Base-by-base conservation (phyloP, 2,329 filamentous ascomycete species). In the Hyphodiscus sp. region DNA sequence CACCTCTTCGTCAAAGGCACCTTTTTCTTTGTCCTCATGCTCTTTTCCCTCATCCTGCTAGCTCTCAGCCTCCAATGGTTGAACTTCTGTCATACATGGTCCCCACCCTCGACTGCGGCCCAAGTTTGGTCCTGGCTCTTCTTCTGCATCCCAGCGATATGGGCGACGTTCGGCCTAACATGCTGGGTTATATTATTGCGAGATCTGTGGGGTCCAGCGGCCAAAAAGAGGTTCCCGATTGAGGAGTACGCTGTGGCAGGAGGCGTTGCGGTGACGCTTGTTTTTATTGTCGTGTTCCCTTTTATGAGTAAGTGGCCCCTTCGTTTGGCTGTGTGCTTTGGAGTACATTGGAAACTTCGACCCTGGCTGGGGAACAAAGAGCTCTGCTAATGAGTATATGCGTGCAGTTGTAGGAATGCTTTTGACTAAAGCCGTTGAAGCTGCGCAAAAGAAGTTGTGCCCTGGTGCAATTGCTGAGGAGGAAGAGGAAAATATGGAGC, bases 391-490 rank as follows among this genome's bases (percentile, higher is more conserved):
- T 26, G 23, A 26, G 23, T 4, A 26, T 26, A 8, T 26, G 4
- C 23, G 3, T 26, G 23, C 8, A 26, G 33, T 38, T 2, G 4
- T 13, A n/a, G 33, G 33, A 2, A 38, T n/a, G 33, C 16, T 13
- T n/a, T 13, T n/a, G 33, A 38, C 16, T 38, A 41, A 26, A n/a
- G 51, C 20, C 1, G 43, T 59, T 20, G 49, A 59, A 30, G 23
- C 10, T 19, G 56, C 53, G 45, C 57, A 57, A 47, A 53, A 42
- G 47, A 43, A 29, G 16, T 57, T 51, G 19, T 59, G 59, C 48
- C 53, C 52, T 26, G 57, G 55, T 49, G 50, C 44, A 19, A 55
- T 56, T 23, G 58, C 41, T 16, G 56, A 58, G 19, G 45, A 49
- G 20, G 49, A 19, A 1, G 45, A 30, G 53, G 23, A 45, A 18